Base-by-base conservation (phyloP, 208 protist genomes). In the Perkinsela sp. region DNA sequence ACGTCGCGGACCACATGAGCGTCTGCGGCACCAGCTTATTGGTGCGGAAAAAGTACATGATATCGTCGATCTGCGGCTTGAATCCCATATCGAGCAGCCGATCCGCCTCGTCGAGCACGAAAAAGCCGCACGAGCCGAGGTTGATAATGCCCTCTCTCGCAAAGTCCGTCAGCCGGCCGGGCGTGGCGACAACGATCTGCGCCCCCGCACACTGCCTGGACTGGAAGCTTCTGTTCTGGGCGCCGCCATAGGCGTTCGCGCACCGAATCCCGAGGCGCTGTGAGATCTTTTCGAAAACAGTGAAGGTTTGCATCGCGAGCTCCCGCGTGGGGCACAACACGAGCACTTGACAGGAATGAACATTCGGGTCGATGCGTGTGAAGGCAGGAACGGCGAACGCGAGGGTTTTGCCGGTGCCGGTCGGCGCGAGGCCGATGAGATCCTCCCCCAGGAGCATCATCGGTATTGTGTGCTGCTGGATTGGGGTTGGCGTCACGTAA, bases 91-190 rank as follows among this genome's bases (percentile, higher is more conserved):
- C 90, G 29, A 94, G 78, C 67, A 94, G 78, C 15, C 90, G 77
- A 81, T 99, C 97, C 2, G 96, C 96, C 78, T 99, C 97, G 78
- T 99, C 97, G 77, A 99, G 97, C 1, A 99, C 95, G 0, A 98
- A 69, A 70, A 96, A 96, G 66, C 93, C 78, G 22, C 97, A 68
- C 29, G 81, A 68, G 28, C 72, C 71, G 29, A 98, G 76, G 28
- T 74, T 80, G 32, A 98, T 78, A 30, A 80, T 81, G 6, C 88
- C 89, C 66, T 82, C 81, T 48, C 96, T 80, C 1, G 96, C 71
- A 71, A 94, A 86, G 78, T 98, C 94, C 30, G 91, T 78, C 31
- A 99, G 78, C 30, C 96, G 90, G 13, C 97, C 97, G 1, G 97
- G 97, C 30, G 96, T 99, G 0, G 95, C 96, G 65, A 99, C 88